Base-by-base conservation (phyloP, 345 rosid genomes). In the Zanthoxylum bungeanum region DNA sequence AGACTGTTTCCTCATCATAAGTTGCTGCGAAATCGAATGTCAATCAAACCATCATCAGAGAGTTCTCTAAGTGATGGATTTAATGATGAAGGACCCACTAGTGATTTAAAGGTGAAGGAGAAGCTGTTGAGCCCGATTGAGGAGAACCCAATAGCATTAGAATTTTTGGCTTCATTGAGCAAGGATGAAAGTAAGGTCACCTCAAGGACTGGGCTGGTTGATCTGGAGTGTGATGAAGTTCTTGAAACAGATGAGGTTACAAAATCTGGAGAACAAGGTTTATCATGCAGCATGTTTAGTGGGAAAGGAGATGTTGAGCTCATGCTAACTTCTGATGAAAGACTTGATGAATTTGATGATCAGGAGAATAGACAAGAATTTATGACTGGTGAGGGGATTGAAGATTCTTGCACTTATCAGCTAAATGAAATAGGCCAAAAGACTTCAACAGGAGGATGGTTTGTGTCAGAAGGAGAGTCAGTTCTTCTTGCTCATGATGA, bases 391-490 rank as follows among this genome's bases (percentile, higher is more conserved):
- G 93, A 88, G 76, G 94, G 86, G 76, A 69, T 71, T 33, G 97
- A 96, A 66, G 88, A 86, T 62, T 60, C 69, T 57, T 42, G 77
- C 74, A 59, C 80, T 70, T 64, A 83, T 73, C 89, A 81, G 76
- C 84, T 85, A 57, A 86, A 83, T 74, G 89, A 83, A 74, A 86
- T 93, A 51, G 98, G 96, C 42, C 28, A 75, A 62, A 96, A 82
- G 78, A 86, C 62, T 70, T 74, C 93, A 33, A 91, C 98, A 0
- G 96, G 94, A 64, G 99, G 98, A 64, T 96, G 99, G 98, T 93
- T 96, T 85, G 92, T 93, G 70, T 96, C 99, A 21, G 99, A 91
- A 73, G 99, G 97, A 27, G 97, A 93, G 87, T 87, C 98, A 28
- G 89, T 88, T 82, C 85, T 95, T 77, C 98, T 96, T 50, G 81